Base-by-base conservation (phyloP, 371 early-diverging fungal genomes). In the Cokeromyces recurvatus region DNA sequence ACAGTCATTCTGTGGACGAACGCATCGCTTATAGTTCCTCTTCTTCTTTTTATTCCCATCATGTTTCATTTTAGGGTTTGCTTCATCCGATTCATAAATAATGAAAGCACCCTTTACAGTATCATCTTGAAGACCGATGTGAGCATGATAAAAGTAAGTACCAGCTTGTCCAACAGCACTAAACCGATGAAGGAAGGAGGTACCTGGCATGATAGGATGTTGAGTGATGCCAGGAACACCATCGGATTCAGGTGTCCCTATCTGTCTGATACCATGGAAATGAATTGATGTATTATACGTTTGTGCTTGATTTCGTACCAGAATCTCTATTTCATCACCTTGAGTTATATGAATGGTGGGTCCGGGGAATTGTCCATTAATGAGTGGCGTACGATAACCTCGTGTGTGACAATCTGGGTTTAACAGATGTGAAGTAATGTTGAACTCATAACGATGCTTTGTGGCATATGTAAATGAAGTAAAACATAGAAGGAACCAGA, bases 361-460 rank as follows among this genome's bases (percentile, higher is more conserved):
- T 7, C 69, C 81, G 9, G 74, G 78, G 31, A 71, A 75, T 44
- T 70, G 64, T 10, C 70, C 69, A 35, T 81, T 81, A 43, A 77
- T 49, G 6, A 58, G 29, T 11, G 68, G 53, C 2, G 47, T 48
- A 1, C 17, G 22, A 19, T 40, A 53, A 0, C 49, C 41, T 15
- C 25, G 19, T 1, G 4, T 23, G 20, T 47, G 27, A 20, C 73
- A 72, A 35, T 72, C 73, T 14, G 73, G 73, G 20, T 71, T 71
- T 2, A 64, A 11, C 1, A 17, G 2, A 0, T 15, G 21, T 2
- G 36, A 38, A 24, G 46, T 40, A 6, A 57, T 25, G 12, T 50
- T 38, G 1, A 57, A 51, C 21, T 57, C 57, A 38, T 46, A 57
- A 7, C 19, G 45, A 10, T 41, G 46, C 4, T 46, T 25, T 4